Conservation (phyloP, 225 moss, liverwort and hornwort genomes). For the Thuidium tamariscinum region DNA sequence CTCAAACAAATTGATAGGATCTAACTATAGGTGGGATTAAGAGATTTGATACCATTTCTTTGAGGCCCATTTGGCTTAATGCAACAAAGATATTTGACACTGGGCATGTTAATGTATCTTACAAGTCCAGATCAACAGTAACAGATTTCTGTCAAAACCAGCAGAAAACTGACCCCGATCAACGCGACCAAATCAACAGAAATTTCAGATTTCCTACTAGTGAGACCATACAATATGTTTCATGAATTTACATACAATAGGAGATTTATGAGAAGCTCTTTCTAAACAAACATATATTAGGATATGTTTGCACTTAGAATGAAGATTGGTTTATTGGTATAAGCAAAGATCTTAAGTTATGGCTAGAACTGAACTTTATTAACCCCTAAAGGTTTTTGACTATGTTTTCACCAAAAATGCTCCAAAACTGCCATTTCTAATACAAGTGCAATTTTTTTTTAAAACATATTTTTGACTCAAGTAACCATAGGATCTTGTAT, state of each 20-base stretch:
- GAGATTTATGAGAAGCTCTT: not conserved
- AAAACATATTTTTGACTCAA: too few species aligned
- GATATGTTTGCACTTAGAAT: not conserved
- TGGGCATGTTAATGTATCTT: not conserved
- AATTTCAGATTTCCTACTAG: too few species aligned
- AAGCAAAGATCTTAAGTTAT: not conserved
- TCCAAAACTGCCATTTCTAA: too few species aligned
- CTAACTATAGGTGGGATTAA: not conserved
- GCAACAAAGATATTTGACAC: not conserved
- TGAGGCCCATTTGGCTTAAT: rapidly evolving
- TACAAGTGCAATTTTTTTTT: too few species aligned
- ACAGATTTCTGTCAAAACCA: too few species aligned
- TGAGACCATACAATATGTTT: too few species aligned
- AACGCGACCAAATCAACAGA: too few species aligned
- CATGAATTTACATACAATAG: not conserved
- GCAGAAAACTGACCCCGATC: too few species aligned
- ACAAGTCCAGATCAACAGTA: rapidly evolving
- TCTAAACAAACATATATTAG: not conserved
- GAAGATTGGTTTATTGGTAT: not conserved
- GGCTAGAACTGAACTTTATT: too few species aligned
- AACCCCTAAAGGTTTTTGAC: too few species aligned
- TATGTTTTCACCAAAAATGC: too few species aligned
- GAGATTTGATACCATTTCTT: not conserved
- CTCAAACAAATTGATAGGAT: not conserved
- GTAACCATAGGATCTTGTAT: too few species aligned